phyloP scores from a whole-genome alignment of 805 yeast genomes.

The Blastobotrys mokoenaii region DNA sequence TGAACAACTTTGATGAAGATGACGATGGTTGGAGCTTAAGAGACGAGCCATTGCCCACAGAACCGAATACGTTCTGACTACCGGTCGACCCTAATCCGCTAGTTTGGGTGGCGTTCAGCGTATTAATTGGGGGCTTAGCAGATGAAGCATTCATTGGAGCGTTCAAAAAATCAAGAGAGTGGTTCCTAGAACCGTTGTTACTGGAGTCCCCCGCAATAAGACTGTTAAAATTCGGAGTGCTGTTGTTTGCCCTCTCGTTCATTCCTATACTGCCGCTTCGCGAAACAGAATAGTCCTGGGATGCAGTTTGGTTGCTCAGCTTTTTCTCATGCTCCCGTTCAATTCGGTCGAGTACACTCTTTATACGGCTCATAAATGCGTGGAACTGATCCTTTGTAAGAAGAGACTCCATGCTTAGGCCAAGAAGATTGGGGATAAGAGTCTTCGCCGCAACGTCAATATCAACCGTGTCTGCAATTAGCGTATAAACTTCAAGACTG shows the following conservation, averaged over 20 bases:
- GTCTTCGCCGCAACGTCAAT: constrained; percentile 46
- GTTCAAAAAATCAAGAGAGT: not conserved
- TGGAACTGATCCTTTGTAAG: constrained; percentile 37
- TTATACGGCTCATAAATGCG: constrained; percentile 32
- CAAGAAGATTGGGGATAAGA: constrained; percentile 46
- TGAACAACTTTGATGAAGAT: not conserved
- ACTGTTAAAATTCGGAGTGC: not conserved
- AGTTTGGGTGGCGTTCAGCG: too few species aligned
- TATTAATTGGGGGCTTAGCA: too few species aligned
- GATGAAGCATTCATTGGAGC: too few species aligned
- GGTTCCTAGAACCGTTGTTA: not conserved
- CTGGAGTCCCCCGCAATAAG: not conserved
- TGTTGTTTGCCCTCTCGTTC: not conserved
- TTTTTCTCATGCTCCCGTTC: constrained; percentile 36
- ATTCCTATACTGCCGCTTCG: not conserved
- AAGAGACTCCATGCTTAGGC: constrained; percentile 39
- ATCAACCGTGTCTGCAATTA: constrained; percentile 32
- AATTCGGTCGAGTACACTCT: constrained; percentile 35
- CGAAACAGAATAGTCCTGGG: too few species aligned
- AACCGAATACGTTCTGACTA: too few species aligned
- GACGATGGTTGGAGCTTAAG: not conserved
- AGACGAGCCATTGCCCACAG: not conserved
- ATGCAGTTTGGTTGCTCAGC: constrained; percentile 12
- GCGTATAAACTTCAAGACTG: constrained; percentile 36
- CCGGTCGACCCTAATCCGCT: too few species aligned